phyloP scores from a whole-genome alignment of 1,284 basidiomycete species.

The Clitocybe nebularis region DNA sequence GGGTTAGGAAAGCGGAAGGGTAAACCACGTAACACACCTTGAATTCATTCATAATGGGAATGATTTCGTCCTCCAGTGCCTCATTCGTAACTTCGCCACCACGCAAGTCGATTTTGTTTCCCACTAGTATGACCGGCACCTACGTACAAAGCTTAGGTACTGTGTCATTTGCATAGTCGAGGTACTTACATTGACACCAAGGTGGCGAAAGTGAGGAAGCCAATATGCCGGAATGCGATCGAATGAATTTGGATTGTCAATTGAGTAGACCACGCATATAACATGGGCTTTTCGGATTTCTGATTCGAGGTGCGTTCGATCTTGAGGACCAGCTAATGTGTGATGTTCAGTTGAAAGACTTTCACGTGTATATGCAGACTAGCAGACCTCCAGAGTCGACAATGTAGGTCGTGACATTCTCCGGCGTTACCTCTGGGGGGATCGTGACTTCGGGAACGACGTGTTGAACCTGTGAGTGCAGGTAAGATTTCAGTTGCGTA shows the following conservation, averaged over 20 bases:
- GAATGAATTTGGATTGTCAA: slow-evolving; percentile 93
- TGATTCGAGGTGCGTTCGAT: slow-evolving; percentile 85
- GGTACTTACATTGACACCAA: slow-evolving; percentile 82
- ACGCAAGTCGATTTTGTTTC: slow-evolving; percentile 96
- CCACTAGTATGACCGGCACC: slow-evolving; percentile 96
- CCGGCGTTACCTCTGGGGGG: slow-evolving; percentile 91
- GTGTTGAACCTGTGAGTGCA: slow-evolving; percentile 77
- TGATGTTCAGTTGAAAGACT: no score
- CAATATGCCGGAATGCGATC: slow-evolving; percentile 98
- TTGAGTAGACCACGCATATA: slow-evolving; percentile 95
- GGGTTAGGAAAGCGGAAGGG: slow-evolving; percentile 12
- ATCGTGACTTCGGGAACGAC: slow-evolving; percentile 94
- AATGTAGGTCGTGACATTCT: slow-evolving; percentile 94
- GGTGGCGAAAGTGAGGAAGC: slow-evolving; percentile 94
- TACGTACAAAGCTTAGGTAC: slow-evolving; percentile 29
- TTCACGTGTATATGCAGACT: slow-evolving; percentile 1
- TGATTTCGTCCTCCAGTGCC: slow-evolving; percentile 90
- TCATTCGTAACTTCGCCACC: slow-evolving; percentile 93
- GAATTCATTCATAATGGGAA: slow-evolving; percentile 96
- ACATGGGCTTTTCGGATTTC: slow-evolving; percentile 97
- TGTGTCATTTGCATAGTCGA: slow-evolving; percentile 1
- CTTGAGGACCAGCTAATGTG: slow-evolving; percentile 69
- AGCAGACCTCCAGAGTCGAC: slow-evolving; percentile 88
- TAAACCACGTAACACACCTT: slow-evolving; percentile 53
- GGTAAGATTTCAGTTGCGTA: slow-evolving; percentile 10